A percentile compares a stretch with the other conserved stretches of the same genome.
Evolutionary conservation across 139 green algal species (phyloP).

Genomic region (Astrephomene gubernaculifera): DNA sequence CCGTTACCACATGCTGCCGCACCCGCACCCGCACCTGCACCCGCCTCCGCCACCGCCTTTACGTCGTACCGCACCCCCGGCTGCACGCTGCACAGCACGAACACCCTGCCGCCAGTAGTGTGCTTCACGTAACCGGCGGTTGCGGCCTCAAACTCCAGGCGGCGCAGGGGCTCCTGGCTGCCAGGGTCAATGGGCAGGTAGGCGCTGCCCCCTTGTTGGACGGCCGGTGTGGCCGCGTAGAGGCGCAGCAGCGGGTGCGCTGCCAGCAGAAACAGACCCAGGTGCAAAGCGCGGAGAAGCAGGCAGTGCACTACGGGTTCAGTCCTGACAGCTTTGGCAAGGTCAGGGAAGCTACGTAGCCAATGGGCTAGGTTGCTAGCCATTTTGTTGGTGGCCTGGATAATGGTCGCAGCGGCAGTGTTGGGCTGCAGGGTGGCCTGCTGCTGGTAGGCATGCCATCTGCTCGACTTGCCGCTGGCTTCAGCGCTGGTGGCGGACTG

Average conservation of each 20-base stretch:
- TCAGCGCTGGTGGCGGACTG: too few species aligned
- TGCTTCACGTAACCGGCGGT: neutral
- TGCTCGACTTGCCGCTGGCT: too few species aligned
- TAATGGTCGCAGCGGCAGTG: too few species aligned
- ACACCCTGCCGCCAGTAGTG: neutral
- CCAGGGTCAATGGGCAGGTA: neutral
- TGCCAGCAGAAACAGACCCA: slow-evolving; percentile 12
- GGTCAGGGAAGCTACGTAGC: neutral
- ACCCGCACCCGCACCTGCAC: too few species aligned
- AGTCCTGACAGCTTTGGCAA: neutral
- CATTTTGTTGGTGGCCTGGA: too few species aligned
- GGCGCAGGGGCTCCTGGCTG: neutral
- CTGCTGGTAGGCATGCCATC: too few species aligned
- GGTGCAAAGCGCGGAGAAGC: neutral
- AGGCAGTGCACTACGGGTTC: neutral
- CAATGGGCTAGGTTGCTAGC: neutral
- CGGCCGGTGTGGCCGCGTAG: neutral
- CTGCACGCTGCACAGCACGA: slow-evolving; percentile 10
- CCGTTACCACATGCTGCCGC: too few species aligned
- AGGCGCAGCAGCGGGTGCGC: slow-evolving; percentile 24
- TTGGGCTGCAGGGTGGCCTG: too few species aligned
- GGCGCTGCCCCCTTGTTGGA: neutral
- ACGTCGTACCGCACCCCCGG: neutral
- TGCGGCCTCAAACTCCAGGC: neutral
- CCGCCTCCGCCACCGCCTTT: neutral